Evolutionary conservation across 306 rosid genomes (phyloP), one percentile per base, ranked within the genome.

Genomic region (Medicago ruthenica): DNA sequence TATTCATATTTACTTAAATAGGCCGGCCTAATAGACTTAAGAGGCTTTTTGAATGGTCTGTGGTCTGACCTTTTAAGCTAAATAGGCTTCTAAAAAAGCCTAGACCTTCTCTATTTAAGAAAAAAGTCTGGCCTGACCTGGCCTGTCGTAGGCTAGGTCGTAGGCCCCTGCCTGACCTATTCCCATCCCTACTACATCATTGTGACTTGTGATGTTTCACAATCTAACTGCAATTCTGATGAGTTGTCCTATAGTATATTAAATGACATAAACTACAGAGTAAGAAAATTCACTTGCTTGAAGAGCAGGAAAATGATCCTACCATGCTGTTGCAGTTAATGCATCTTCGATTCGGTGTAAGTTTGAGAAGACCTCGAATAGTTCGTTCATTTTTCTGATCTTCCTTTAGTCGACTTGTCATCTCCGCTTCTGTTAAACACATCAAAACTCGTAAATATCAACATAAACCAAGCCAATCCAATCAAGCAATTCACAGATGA

Each of bases 271-370:
- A 12, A 78, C 20, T 64, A 53, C 24, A 22, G 7, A 13, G 64
- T 60, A 59, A 14, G 42, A 21, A 47, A 34, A 8, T 20, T 57
- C 71, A 36, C 76, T 70, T 70, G 42, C 64, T 20, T 7, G 8
- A 48, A 63, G 37, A 79, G n/a, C 48, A 37, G 13, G 39, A 21
- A 9, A 74, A 78, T 22, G 41, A 53, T 57, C 86, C 54, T 90
- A 95, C 98, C 97, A 87, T 37, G 81, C 93, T 87, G 82, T 90
- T 84, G 83, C 98, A 95, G 83, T 95, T 95, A 70, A 95, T 89
- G 76, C 98, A 95, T 86, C 96, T 86, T 21, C 90, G 86, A 75
- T 95, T 95, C 69, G 91, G 96, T 0, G 87, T 83, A 67, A 87
- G 95, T 75, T 95, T 95, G 47, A 90, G 95, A 65, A 95, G 95